Percentiles rank a stretch among this genome's conserved stretches.
Evolutionary conservation across 306 rosid genomes (phyloP).

Genomic region (Rosa rugosa): DNA sequence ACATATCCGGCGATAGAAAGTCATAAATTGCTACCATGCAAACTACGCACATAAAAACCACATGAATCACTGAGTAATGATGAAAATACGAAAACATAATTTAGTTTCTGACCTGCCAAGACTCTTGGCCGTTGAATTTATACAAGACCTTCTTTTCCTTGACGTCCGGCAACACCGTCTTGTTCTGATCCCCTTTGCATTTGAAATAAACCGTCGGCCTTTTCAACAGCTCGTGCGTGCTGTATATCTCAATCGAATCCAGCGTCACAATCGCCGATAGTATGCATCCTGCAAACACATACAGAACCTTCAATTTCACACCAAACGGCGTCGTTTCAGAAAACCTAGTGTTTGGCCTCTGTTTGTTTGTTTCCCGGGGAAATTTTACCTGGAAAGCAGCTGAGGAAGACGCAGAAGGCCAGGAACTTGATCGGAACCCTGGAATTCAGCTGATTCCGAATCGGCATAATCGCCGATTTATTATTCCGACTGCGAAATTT

Average conservation of each 20-base stretch:
- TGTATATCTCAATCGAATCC: slow-evolving; percentile 57
- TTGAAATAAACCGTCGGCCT: slow-evolving; percentile 68
- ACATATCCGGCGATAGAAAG: too few relatives aligned
- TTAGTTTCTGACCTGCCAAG: slow-evolving; percentile 75
- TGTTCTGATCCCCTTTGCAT: slow-evolving; percentile 60
- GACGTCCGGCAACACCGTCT: slow-evolving; percentile 60
- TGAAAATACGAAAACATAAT: neutral
- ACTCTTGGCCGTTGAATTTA: slow-evolving; percentile 74
- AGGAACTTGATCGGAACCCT: slow-evolving; percentile 31
- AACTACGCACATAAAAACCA: too few relatives aligned
- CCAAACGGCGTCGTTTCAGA: neutral
- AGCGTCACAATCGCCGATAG: slow-evolving; percentile 63
- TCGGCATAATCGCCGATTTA: slow-evolving; percentile 49
- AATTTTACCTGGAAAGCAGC: slow-evolving; percentile 51
- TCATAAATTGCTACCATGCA: too few relatives aligned
- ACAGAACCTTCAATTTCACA: neutral
- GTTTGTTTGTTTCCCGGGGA: neutral
- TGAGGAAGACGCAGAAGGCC: slow-evolving; percentile 33
- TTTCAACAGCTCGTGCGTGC: slow-evolving; percentile 60
- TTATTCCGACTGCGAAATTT: neutral
- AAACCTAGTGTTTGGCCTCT: neutral
- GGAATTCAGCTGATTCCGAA: slow-evolving; percentile 25
- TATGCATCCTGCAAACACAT: slow-evolving; percentile 35
- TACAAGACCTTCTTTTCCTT: slow-evolving; percentile 45
- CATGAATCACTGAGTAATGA: neutral